Evolutionary conservation across 1,284 basidiomycete genomes (phyloP), one percentile per base, ranked within the genome.

Genomic region (Testicularia cyperi): DNA sequence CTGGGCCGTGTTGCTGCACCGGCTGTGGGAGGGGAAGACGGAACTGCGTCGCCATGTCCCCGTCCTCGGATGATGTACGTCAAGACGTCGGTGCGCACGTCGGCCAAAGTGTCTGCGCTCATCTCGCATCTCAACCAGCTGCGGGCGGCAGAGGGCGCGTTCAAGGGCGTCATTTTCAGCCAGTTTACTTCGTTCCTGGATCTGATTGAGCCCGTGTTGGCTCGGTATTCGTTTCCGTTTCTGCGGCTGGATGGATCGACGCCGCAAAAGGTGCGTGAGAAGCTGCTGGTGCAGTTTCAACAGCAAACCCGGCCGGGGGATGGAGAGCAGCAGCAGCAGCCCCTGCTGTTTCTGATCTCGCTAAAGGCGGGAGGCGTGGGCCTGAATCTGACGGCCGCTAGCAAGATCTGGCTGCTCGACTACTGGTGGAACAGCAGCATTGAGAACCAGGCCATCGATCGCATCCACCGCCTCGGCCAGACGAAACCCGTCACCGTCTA

Each of bases 291-390:
- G 19, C 84, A 86, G 1, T 82, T 98, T 54, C 92, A 62, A 83
- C 83, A 82, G 29, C 25, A 27, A n/a, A 27, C 25, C 25, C 1
- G 85, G 88, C 66, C 87, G 88, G 74, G 13, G 49, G n/a, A n/a
- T n/a, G n/a, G n/a, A n/a, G n/a, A n/a, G n/a, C n/a, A n/a, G n/a
- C n/a, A n/a, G n/a, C n/a, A n/a, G n/a, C n/a, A 61, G 24, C 28
- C 34, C 4, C 90, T 98, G 78, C 82, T 98, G 10, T 78, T 97
- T 34, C 83, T 96, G 36, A 83, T 97, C 48, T 92, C 90, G 69
- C 79, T 96, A 70, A 91, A 92, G 74, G 94, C 92, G 1, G 92
- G 92, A 16, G 92, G 94, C 10, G 92, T 96, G 5, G 92, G 92
- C 5, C 40, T 78, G 9, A 77, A 78, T 33, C 30, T 75, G 28